These are phyloP conservation scores for Nakataea oryzae DNA, from an alignment of 2,329 filamentous ascomycete species.

Conservation along the genomic window DNA sequence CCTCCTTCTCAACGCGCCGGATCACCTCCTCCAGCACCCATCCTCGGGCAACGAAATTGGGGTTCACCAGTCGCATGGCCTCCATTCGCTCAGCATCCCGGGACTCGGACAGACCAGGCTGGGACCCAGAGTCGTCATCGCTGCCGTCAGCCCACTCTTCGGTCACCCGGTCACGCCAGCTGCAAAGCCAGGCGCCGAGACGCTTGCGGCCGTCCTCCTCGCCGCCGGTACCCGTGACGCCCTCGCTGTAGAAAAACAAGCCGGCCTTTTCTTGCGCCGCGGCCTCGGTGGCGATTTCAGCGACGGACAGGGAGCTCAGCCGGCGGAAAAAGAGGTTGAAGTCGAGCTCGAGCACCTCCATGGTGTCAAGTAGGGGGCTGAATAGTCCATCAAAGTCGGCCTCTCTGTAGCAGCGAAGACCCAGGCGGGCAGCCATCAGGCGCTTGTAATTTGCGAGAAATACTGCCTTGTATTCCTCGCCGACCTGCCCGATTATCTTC, in stretches of 20 bases:
- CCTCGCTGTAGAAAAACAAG: conserved; percentile 73
- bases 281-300: conserved; percentile 54
- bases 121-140: conserved; percentile 5
- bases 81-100: conserved; percentile 51
- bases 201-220: conserved; percentile 55
- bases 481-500: conserved; percentile 66
- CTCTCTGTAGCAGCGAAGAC: conserved; percentile 58
- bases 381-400: conserved; percentile 73
- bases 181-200: conserved; percentile 70
- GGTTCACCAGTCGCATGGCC: conserved; percentile 80
- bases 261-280: conserved; percentile 53
- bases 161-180: conserved; percentile 60
- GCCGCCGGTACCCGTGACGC: conserved; percentile 43
- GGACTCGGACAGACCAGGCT: not conserved
- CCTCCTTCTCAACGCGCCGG: conserved; percentile 71
- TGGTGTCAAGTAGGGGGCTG: conserved; percentile 68
- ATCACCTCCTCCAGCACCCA: conserved; percentile 96
- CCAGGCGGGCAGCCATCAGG: conserved; percentile 71
- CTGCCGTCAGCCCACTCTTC: conserved; percentile 58
- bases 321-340: conserved; percentile 91
- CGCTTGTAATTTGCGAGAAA: conserved; percentile 86
- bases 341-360: conserved; percentile 77
- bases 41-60: conserved; percentile 80
- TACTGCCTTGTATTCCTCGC: conserved; percentile 79
- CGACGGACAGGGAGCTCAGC: conserved; percentile 52